phyloP scores from a whole-genome alignment of 2,329 filamentous ascomycete species.

The Lasiodiplodia citricola region DNA sequence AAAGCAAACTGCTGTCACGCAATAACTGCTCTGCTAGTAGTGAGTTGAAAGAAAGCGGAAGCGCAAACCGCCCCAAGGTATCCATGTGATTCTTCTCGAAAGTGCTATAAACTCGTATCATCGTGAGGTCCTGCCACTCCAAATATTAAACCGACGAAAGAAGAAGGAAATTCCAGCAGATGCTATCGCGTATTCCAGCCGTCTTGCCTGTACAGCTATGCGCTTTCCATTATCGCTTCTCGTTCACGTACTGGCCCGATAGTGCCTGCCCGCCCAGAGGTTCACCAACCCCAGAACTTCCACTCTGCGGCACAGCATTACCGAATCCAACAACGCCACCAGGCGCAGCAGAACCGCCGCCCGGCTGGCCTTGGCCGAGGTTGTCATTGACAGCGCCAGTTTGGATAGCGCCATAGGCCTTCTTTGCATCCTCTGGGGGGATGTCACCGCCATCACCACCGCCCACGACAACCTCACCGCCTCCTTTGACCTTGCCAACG shows the following conservation, averaged over 20 bases:
- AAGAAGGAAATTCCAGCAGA: background rate
- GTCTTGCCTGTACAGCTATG: background rate
- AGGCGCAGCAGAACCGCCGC: conserved; percentile 30
- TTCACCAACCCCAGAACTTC: conserved; percentile 43
- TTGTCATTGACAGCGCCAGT: conserved; percentile 38
- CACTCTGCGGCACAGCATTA: conserved; percentile 41
- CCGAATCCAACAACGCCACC: conserved; percentile 43
- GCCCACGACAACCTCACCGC: conserved; percentile 75
- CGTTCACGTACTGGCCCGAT: conserved; percentile 22
- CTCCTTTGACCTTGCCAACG: conserved; percentile 76
- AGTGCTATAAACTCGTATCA: conserved; percentile 13
- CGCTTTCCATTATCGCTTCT: conserved; percentile 17
- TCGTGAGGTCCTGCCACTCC: conserved; percentile 18
- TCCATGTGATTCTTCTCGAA: background rate
- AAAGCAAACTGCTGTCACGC: background rate
- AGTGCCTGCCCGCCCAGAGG: conserved; percentile 31
- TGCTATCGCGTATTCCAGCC: background rate
- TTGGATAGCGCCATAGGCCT: conserved; percentile 26
- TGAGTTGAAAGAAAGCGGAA: background rate
- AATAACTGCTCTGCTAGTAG: background rate
- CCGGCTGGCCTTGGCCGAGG: conserved; percentile 35
- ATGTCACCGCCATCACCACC: conserved; percentile 63
- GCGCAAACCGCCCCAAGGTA: background rate
- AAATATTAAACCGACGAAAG: background rate
- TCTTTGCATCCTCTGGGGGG: conserved; percentile 45